Evolutionary conservation across 805 yeast genomes (phyloP).

Genomic region (Zygosaccharomyces rouxii): DNA sequence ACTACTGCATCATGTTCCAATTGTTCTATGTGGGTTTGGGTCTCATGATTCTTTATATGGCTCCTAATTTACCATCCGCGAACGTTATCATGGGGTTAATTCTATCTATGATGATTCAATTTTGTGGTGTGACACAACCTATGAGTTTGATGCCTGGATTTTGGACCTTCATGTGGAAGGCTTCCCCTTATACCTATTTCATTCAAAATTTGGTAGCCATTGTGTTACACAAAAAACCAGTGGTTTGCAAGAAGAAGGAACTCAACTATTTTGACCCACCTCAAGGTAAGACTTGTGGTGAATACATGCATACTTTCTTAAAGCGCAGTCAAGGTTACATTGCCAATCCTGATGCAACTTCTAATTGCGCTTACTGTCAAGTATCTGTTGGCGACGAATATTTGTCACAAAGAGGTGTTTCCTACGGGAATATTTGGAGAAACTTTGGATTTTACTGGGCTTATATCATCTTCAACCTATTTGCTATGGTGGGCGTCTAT

Average conservation of each 20-base stretch:
- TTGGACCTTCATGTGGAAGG: conserved; percentile 80
- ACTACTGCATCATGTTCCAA: conserved; percentile 44
- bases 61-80: conserved; percentile 69
- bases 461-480: conserved; percentile 50
- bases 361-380: conserved; percentile 48
- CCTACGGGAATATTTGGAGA: conserved; percentile 54
- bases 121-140: conserved; percentile 68
- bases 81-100: conserved; percentile 53
- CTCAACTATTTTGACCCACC: conserved; percentile 51
- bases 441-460: conserved; percentile 60
- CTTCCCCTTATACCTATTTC: conserved; percentile 69
- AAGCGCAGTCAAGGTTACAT: conserved; percentile 51
- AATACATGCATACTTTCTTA: conserved; percentile 46
- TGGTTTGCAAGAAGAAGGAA: conserved; percentile 48
- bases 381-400: conserved; percentile 45
- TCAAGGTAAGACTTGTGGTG: conserved; percentile 58
- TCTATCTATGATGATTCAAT: conserved; percentile 54
- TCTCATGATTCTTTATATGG: conserved; percentile 47
- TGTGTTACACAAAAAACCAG: conserved; percentile 47
- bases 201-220: conserved; percentile 50
- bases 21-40: conserved; percentile 46
- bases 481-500: conserved; percentile 38
- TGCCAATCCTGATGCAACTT: conserved; percentile 45
- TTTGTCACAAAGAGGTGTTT: conserved; percentile 41
- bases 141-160: conserved; percentile 62